These are phyloP conservation scores for Chlamydomonas reinhardtii DNA, from an alignment of 163 green algal genomes.

Conservation along the genomic window DNA sequence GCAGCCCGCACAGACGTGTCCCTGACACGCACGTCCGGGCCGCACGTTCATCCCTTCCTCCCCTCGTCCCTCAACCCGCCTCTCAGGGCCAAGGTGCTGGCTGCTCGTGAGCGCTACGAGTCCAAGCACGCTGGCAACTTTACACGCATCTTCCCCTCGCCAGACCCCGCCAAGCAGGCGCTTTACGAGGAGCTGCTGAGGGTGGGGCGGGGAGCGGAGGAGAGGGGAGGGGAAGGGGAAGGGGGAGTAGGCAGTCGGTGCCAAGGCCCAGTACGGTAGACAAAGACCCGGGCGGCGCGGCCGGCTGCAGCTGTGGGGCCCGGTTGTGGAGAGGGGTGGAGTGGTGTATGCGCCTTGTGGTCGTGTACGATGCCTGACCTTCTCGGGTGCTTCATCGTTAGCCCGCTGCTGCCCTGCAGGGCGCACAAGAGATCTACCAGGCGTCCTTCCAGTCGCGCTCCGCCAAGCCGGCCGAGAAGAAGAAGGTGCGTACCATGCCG, in stretches of 20 bases:
- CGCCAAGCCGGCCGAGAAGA: conserved; percentile 28
- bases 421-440: conserved; percentile 60
- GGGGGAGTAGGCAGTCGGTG: background rate
- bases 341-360: too few relatives aligned
- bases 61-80: background rate
- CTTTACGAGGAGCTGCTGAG: conserved; percentile 70
- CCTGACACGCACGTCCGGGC: too few relatives aligned
- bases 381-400: too few relatives aligned
- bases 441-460: conserved; percentile 52
- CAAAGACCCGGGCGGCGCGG: too few relatives aligned
- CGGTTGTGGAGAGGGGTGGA: too few relatives aligned
- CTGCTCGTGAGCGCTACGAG: conserved; percentile 61
- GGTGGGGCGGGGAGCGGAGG: background rate
- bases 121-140: conserved; percentile 67
- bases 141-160: conserved; percentile 64
- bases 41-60: too few relatives aligned
- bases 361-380: too few relatives aligned
- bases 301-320: too few relatives aligned
- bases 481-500: conserved; percentile 25
- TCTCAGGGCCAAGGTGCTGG: conserved; percentile 48
- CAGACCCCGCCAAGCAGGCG: conserved; percentile 54
- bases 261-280: too few relatives aligned
- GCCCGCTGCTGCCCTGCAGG: conserved; percentile 2
- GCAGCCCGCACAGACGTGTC: too few relatives aligned
- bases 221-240: background rate